Conservation (phyloP, 345 rosid genomes). For the Dimocarpus longan region DNA sequence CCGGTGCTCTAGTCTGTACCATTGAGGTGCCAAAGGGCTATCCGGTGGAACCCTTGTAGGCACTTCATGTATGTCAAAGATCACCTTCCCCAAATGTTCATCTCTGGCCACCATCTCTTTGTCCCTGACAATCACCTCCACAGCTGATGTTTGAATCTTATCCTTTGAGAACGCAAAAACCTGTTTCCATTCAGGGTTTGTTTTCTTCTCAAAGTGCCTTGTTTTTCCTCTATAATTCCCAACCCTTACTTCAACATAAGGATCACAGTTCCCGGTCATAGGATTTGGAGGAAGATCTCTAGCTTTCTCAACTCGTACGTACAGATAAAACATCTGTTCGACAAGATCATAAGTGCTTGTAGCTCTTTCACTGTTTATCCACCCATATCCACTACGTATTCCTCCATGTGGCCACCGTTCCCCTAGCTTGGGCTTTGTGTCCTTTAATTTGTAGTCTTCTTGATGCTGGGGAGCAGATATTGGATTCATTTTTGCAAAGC, state of each 20-base stretch:
- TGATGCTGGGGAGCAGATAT: constrained; percentile 46
- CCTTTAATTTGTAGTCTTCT: constrained; percentile 87
- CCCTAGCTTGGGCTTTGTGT: constrained; percentile 89
- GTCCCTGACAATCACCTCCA: constrained; percentile 78
- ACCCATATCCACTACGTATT: constrained; percentile 75
- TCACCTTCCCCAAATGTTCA: constrained; percentile 77
- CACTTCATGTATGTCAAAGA: constrained; percentile 84
- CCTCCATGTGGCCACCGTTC: constrained; percentile 98
- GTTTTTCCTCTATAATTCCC: constrained; percentile 92
- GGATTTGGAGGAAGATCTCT: constrained; percentile 83
- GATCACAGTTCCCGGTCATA: constrained; percentile 65
- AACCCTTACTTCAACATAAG: constrained; percentile 79
- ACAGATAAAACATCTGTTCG: constrained; percentile 83
- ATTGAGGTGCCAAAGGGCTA: constrained; percentile 93
- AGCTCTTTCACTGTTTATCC: constrained; percentile 81
- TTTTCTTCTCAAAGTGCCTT: constrained; percentile 72
- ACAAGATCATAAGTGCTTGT: constrained; percentile 91
- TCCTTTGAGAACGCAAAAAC: constrained; percentile 91
- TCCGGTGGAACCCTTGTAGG: constrained; percentile 98
- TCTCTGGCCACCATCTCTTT: constrained; percentile 77
- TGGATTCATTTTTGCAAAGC: constrained; percentile 49
- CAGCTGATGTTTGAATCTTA: constrained; percentile 68
- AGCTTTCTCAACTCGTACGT: constrained; percentile 81
- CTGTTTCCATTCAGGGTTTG: constrained; percentile 81
- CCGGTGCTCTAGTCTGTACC: constrained; percentile 75